These are phyloP conservation scores for Raphanus sativus DNA, from an alignment of 345 rosid genomes.

Conservation along the genomic window DNA sequence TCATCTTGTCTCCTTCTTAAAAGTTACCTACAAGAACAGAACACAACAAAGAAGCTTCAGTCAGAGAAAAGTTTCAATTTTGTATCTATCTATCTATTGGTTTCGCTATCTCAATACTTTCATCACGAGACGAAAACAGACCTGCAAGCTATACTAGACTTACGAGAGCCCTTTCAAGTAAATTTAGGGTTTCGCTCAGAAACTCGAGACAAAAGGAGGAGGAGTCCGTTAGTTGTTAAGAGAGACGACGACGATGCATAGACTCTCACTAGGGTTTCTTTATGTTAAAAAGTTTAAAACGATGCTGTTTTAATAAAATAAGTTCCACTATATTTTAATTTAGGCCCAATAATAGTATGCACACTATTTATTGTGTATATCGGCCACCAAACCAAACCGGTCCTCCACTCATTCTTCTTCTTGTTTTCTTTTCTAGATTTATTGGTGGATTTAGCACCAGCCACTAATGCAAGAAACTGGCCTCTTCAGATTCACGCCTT, in stretches of 20 bases:
- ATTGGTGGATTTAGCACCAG: too few relatives aligned
- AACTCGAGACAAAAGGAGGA: neutral
- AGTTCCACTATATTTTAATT: neutral
- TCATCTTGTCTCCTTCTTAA: constrained; percentile 49
- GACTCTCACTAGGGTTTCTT: constrained; percentile 26
- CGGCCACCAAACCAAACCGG: neutral
- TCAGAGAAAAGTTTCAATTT: neutral
- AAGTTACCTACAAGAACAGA: constrained; percentile 14
- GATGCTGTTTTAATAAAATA: neutral
- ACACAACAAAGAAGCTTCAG: neutral
- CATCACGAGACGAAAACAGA: neutral
- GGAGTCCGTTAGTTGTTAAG: neutral
- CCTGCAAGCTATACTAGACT: constrained; percentile 13
- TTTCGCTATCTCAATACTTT: neutral
- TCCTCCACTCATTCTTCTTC: neutral
- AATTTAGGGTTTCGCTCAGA: constrained; percentile 6
- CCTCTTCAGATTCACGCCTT: too few relatives aligned
- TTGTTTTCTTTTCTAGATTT: neutral
- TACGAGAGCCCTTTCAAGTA: neutral
- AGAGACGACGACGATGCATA: neutral
- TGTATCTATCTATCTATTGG: neutral
- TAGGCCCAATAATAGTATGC: neutral
- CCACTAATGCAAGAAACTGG: too few relatives aligned
- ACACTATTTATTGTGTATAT: neutral
- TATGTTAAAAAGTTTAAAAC: neutral